Evolutionary conservation across 306 rosid genomes (phyloP).

Genomic region (Quercus robur): DNA sequence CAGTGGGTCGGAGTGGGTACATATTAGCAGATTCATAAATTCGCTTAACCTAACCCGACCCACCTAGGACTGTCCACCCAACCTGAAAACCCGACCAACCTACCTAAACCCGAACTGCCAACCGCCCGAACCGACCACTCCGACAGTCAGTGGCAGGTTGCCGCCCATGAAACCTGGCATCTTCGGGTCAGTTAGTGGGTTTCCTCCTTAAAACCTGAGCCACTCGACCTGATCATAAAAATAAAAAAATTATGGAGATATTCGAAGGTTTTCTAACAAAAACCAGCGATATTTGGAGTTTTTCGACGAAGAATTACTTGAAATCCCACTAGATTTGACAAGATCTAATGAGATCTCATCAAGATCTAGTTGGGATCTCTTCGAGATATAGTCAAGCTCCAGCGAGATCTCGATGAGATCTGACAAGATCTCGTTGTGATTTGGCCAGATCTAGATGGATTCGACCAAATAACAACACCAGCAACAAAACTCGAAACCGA

Average conservation of each 20-base stretch:
- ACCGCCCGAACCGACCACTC: rapidly evolving
- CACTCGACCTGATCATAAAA: rapidly evolving
- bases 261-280: rapidly evolving
- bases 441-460: rapidly evolving
- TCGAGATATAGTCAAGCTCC: no score
- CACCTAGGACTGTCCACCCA: no score
- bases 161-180: rapidly evolving
- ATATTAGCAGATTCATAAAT: rapidly evolving
- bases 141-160: rapidly evolving
- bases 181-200: rapidly evolving
- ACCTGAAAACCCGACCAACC: rapidly evolving
- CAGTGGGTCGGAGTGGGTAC: rapidly evolving
- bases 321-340: rapidly evolving
- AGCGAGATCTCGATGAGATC: no score
- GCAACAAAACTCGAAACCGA: no score
- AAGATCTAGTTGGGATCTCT: no score
- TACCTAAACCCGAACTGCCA: rapidly evolving
- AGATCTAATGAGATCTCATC: rapidly evolving
- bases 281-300: no score
- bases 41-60: no score
- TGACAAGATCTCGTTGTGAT: no score
- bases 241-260: rapidly evolving
- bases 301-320: no score
- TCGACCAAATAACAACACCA: no score
- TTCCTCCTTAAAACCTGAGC: no score